A percentile compares a stretch with the other conserved stretches of the same genome.
phyloP scores from a whole-genome alignment of 73 alveolate species.

The Blepharisma japonicum region DNA sequence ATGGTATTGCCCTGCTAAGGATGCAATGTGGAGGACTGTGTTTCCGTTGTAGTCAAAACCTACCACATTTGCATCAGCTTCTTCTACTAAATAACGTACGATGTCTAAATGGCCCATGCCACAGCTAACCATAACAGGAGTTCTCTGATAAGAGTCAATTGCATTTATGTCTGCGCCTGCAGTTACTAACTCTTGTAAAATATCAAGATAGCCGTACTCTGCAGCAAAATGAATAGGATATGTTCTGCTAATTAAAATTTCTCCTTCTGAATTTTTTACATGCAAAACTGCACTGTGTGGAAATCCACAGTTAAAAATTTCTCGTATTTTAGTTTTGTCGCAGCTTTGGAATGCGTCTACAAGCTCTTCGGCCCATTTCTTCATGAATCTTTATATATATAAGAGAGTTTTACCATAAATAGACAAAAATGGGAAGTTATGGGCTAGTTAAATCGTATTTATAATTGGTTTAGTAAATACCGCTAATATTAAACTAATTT shows the following conservation, averaged over 20 bases:
- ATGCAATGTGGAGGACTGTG: constrained; percentile 23
- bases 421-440: too few species aligned
- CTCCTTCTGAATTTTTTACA: neutral
- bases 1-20: neutral
- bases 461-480: too few species aligned
- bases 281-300: neutral
- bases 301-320: neutral
- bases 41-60: constrained; percentile 23
- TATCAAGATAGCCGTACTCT: neutral
- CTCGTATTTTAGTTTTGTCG: neutral
- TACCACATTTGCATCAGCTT: neutral
- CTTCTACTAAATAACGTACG: neutral
- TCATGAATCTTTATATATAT: neutral
- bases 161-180: neutral
- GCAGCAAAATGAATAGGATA: neutral
- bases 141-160: constrained; percentile 3
- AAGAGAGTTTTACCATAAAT: too few species aligned
- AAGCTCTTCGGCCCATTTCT: constrained; percentile 15
- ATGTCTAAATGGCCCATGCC: neutral
- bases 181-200: neutral
- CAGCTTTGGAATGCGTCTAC: neutral
- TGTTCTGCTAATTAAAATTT: neutral
- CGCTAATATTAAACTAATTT: too few species aligned
- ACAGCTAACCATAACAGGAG: constrained; percentile 17
- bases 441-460: too few species aligned